Conservation (phyloP, 1,284 basidiomycete species). For the Trametes polyzona region DNA sequence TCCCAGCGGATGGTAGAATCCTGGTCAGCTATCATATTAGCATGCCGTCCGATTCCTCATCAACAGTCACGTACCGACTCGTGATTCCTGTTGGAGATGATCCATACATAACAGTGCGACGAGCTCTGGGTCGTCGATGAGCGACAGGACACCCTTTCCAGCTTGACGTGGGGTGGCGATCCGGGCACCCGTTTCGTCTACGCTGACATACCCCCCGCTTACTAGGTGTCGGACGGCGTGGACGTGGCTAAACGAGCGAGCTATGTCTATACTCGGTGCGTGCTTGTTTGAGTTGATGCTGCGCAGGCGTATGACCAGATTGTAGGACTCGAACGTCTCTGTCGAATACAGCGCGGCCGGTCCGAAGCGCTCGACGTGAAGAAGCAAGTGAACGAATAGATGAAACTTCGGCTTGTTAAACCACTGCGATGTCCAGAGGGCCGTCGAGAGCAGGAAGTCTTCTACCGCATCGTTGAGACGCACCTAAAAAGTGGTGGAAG, state of each 20-base stretch:
- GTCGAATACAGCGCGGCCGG: constrained; percentile 38
- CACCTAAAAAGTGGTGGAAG: background rate
- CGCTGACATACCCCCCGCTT: constrained; percentile 31
- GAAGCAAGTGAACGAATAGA: constrained; percentile 30
- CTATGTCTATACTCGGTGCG: constrained; percentile 48
- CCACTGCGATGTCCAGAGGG: constrained; percentile 29
- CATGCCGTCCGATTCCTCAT: too few species aligned
- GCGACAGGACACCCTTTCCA: background rate
- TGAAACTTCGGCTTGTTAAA: constrained; percentile 40
- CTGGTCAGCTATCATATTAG: background rate
- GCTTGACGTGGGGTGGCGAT: background rate
- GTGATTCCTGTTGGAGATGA: background rate
- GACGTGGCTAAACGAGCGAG: constrained; percentile 36
- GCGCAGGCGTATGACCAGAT: constrained; percentile 44
- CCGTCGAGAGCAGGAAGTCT: constrained; percentile 24
- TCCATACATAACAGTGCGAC: background rate
- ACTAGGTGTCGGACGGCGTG: constrained; percentile 44
- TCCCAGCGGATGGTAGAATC: background rate
- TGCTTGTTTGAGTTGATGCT: constrained; percentile 49
- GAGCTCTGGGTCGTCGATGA: background rate
- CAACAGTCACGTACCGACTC: background rate
- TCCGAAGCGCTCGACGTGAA: constrained; percentile 32
- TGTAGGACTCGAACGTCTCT: constrained; percentile 51
- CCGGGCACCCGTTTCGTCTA: background rate
- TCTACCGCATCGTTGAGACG: constrained; percentile 19